Evolutionary conservation across 2,329 filamentous ascomycete genomes (phyloP).

Genomic region (Keithomyces neogunnii): DNA sequence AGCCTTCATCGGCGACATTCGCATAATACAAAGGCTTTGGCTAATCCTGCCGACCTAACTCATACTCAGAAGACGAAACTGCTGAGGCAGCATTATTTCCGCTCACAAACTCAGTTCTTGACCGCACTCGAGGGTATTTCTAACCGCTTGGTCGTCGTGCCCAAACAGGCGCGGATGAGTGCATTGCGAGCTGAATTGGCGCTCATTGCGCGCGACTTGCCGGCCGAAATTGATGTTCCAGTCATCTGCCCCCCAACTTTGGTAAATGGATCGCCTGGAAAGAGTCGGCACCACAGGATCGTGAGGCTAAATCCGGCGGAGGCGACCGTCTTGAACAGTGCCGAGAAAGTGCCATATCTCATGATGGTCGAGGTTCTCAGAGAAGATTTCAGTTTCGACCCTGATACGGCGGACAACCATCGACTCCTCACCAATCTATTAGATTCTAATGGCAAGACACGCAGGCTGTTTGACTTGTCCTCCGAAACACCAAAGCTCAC

Average conservation of each 20-base stretch:
- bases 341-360: conserved; percentile 76
- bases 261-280: conserved; percentile 62
- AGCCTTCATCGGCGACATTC: conserved; percentile 50
- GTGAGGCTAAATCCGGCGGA: conserved; percentile 77
- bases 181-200: conserved; percentile 74
- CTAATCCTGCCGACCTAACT: conserved; percentile 55
- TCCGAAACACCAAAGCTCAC: conserved; percentile 54
- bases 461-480: conserved; percentile 56
- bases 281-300: conserved; percentile 73
- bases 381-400: conserved; percentile 78
- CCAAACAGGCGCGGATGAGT: conserved; percentile 72
- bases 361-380: conserved; percentile 76
- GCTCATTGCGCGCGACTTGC: conserved; percentile 71
- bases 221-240: conserved; percentile 76
- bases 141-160: conserved; percentile 73
- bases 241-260: conserved; percentile 71
- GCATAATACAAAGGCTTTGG: conserved; percentile 47
- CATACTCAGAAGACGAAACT: conserved; percentile 60
- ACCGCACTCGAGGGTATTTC: conserved; percentile 77
- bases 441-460: conserved; percentile 46
- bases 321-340: conserved; percentile 77
- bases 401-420: conserved; percentile 64
- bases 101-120: conserved; percentile 72
- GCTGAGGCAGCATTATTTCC: conserved; percentile 73
- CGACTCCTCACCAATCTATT: conserved; percentile 51